phyloP scores from a whole-genome alignment of 192 early-diverging fungal genomes.

The Backusella circina region DNA sequence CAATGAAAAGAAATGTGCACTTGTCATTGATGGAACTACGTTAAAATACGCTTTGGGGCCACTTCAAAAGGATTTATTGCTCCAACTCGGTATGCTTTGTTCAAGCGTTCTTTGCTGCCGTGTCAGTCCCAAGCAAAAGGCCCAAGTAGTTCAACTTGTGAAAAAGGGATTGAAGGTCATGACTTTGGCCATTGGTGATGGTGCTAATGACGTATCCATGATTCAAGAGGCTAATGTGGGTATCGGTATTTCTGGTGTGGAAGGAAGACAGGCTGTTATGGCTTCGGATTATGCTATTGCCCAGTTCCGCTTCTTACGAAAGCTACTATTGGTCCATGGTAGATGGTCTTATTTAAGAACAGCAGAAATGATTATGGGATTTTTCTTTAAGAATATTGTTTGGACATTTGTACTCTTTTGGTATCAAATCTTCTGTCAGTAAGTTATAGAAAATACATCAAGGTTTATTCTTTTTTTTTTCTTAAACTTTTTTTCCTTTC shows the following conservation, averaged over 20 bases:
- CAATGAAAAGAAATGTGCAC: slow-evolving; percentile 36
- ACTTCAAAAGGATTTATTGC: slow-evolving; percentile 49
- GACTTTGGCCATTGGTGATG: slow-evolving; percentile 94
- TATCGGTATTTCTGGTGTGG: slow-evolving; percentile 91
- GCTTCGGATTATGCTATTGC: slow-evolving; percentile 91
- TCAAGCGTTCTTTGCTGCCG: slow-evolving; percentile 92
- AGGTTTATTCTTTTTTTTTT: not conserved
- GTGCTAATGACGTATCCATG: slow-evolving; percentile 99
- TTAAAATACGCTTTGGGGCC: slow-evolving; percentile 75
- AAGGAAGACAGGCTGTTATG: slow-evolving; percentile 94
- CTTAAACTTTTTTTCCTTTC: not conserved
- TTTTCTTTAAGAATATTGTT: slow-evolving; percentile 96
- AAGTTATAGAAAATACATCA: slow-evolving; percentile 16
- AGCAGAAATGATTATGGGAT: slow-evolving; percentile 83
- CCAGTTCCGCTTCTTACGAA: slow-evolving; percentile 86
- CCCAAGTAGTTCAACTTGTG: slow-evolving; percentile 85
- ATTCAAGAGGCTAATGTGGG: slow-evolving; percentile 97
- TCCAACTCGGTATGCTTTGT: slow-evolving; percentile 78
- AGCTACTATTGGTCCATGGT: slow-evolving; percentile 89
- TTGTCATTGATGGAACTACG: slow-evolving; percentile 94
- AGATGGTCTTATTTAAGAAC: slow-evolving; percentile 89
- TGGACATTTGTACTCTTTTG: slow-evolving; percentile 88
- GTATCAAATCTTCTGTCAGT: slow-evolving; percentile 88
- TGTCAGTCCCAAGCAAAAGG: slow-evolving; percentile 95
- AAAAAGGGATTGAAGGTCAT: slow-evolving; percentile 80